phyloP scores from a whole-genome alignment of 352 stramenopile genomes.

The Phytophthora gonapodyides region DNA sequence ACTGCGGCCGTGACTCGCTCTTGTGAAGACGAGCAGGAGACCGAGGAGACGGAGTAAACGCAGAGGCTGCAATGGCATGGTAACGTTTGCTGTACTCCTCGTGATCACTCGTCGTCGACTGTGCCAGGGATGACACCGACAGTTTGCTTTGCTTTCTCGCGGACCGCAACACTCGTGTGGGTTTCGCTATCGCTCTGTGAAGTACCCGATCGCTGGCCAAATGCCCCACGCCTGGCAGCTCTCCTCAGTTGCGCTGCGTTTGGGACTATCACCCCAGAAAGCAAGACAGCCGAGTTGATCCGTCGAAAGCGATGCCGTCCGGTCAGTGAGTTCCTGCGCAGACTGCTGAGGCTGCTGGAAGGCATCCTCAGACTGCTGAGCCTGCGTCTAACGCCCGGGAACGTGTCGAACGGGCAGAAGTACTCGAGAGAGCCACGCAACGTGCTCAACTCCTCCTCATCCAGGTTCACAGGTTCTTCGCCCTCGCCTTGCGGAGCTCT shows the following conservation, averaged over 20 bases:
- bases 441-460: constrained; percentile 44
- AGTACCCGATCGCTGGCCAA: constrained; percentile 10
- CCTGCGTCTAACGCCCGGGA: constrained; percentile 26
- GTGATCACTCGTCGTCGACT: constrained; percentile 12
- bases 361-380: background rate
- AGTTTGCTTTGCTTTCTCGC: constrained; percentile 4
- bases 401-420: constrained; percentile 52
- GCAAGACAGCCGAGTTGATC: constrained; percentile 14
- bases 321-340: constrained; percentile 20
- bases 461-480: background rate
- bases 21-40: background rate
- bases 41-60: too few relatives aligned
- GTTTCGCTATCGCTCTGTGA: constrained; percentile 13
- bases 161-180: background rate
- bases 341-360: constrained; percentile 1
- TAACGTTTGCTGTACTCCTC: too few relatives aligned
- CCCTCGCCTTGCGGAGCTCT: background rate
- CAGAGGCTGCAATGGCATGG: too few relatives aligned
- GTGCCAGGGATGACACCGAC: constrained; percentile 11
- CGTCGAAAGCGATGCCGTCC: constrained; percentile 20
- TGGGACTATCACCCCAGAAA: constrained; percentile 9
- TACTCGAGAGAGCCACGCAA: constrained; percentile 51
- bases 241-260: constrained; percentile 9
- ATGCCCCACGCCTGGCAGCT: constrained; percentile 16
- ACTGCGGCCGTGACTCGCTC: background rate